Conservation (phyloP, 2,329 filamentous ascomycete genomes). For the Pseudocercospora fuligena region DNA sequence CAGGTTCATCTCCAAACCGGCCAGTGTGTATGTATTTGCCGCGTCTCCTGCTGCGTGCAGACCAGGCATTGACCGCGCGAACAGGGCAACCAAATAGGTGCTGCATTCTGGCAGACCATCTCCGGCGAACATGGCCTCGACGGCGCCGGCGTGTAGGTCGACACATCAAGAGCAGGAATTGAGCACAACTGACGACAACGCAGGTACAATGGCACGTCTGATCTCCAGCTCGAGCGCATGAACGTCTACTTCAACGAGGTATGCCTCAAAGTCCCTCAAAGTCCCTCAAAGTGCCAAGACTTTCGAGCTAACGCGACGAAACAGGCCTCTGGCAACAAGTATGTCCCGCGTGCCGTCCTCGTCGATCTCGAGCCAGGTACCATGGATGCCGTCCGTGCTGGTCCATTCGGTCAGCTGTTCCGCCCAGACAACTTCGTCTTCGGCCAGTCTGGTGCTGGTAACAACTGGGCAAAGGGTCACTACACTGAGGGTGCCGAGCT, state of each 20-base stretch:
- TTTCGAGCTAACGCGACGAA: conserved; percentile 38
- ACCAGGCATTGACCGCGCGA: conserved; percentile 26
- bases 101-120: conserved; percentile 86
- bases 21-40: conserved; percentile 80
- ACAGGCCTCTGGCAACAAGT: conserved; percentile 96
- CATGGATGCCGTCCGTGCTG: conserved; percentile 98
- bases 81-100: conserved; percentile 99
- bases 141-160: conserved; percentile 87
- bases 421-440: conserved; percentile 99
- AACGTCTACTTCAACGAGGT: conserved; percentile 99
- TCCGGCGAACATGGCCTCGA: conserved; percentile 87
- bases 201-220: conserved; percentile 96
- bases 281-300: conserved; percentile 19
- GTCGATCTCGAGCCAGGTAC: conserved; percentile 99
- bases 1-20: conserved; percentile 99
- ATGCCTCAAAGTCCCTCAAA: conserved; percentile 35
- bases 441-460: conserved; percentile 98
- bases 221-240: conserved; percentile 99
- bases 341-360: conserved; percentile 97
- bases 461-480: conserved; percentile 99
- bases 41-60: conserved; percentile 30
- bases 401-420: conserved; percentile 98
- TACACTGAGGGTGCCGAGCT: conserved; percentile 99
- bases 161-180: neutral
- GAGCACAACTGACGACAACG: conserved; percentile 37